Percentiles rank a stretch among this genome's conserved stretches.
Conservation (phyloP, 352 stramenopile species). For the Pythium aphanidermatum region DNA sequence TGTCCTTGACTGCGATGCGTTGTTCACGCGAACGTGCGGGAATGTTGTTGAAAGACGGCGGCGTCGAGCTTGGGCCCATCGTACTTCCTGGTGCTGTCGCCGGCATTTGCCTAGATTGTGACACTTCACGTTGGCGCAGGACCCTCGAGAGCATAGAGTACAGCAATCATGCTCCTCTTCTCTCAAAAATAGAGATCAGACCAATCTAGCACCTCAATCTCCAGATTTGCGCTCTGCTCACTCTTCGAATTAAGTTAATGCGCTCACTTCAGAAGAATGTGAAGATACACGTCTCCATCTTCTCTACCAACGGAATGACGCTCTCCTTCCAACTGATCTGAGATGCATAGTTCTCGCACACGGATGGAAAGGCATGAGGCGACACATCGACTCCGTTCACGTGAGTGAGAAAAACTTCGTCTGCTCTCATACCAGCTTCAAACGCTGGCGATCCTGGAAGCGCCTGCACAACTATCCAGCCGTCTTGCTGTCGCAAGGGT, state of each 20-base stretch:
- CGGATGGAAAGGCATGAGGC: constrained; percentile 56
- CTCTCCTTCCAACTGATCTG: constrained; percentile 64
- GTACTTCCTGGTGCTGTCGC: not conserved
- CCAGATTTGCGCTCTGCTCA: not conserved
- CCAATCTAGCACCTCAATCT: too few relatives aligned
- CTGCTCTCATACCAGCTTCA: constrained; percentile 60
- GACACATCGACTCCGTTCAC: constrained; percentile 78
- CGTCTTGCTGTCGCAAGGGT: constrained; percentile 65
- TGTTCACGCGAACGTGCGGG: constrained; percentile 58
- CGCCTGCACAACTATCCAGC: constrained; percentile 70
- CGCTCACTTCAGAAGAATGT: constrained; percentile 52
- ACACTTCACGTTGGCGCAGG: not conserved
- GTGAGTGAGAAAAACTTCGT: constrained; percentile 77
- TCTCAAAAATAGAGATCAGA: too few relatives aligned
- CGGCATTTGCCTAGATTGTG: not conserved
- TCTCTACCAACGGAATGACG: constrained; percentile 67
- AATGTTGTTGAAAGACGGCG: constrained; percentile 70
- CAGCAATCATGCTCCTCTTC: too few relatives aligned
- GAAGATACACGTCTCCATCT: constrained; percentile 71
- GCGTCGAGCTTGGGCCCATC: too few relatives aligned
- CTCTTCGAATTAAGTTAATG: constrained; percentile 5
- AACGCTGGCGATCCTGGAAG: constrained; percentile 56
- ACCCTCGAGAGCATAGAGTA: too few relatives aligned
- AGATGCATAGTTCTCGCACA: constrained; percentile 24
- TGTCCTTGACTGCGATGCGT: constrained; percentile 62